Evolutionary conservation across 2,329 filamentous ascomycete genomes (phyloP), one percentile per base, ranked within the genome.

Genomic region (Cladorrhinum sp.): DNA sequence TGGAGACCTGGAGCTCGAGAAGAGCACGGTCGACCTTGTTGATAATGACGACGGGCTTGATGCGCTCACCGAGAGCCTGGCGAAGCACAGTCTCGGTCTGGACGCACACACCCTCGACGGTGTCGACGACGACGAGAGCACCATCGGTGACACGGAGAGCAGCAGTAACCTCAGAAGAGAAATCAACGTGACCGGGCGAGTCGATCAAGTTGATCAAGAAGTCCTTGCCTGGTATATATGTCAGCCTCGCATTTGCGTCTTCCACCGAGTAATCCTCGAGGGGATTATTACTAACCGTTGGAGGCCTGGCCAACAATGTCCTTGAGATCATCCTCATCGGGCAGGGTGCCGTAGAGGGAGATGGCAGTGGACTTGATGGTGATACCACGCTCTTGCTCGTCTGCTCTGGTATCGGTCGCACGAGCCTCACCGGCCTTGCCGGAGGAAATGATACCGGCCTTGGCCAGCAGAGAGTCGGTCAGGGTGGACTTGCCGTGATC

Each of bases 141-240:
- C 95, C 95, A 76, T 99, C 95, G 73, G 95, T 99, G 82, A 99
- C 95, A 92, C 95, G 95, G 76, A 99, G 94, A 77, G 95, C 95
- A 78, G 95, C 95, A 76, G 95, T 99, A 77, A 99, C 95, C 79
- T 99, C 95, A 70, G 95, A 99, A 48, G 95, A 99, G 89, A 99
- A 99, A 84, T 99, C 95, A 84, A 99, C 95, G 94, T 99, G 95
- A 87, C 95, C 95, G 67, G 95, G 95, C 64, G 95, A 99, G 82
- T 99, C 95, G 79, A 99, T 99, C 82, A 99, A 86, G 89, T 99
- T 99, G 89, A 99, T 96, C 85, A 99, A 86, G 90, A 99, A 99
- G 79, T 96, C 92, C 79, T 89, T 90, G 80, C 95, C 68, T 68
- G 59, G 26, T 7, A 21, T 20, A 5, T 23, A 3, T n/a, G 54